Evolutionary conservation across 805 yeast species (phyloP), one percentile per base, ranked within the genome.

Genomic region (Ogataea kodamae): DNA sequence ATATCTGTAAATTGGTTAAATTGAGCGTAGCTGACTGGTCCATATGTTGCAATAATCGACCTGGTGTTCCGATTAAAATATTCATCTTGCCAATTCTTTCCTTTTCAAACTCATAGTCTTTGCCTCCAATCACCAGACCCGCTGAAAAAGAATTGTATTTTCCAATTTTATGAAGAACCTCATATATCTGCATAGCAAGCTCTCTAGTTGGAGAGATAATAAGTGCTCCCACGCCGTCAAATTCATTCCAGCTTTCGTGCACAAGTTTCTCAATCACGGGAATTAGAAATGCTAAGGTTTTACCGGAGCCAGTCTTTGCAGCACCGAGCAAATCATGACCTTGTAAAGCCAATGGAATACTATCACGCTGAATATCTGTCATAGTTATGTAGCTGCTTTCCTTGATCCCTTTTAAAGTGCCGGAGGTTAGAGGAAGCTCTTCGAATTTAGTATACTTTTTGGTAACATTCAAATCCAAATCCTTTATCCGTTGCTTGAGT

Each of bases 171-270:
- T 79, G 67, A 40, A 88, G 61, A 4, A 88, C 96, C 51, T 87
- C 95, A 50, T 88, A 88, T 16, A 81, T 88, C 61, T 88, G 97
- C 43, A 86, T 78, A 0, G 96, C 96, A 47, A 88, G 62, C 53
- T 88, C 97, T 57, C 97, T 72, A 0, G 96, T 88, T 4, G 97
- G 96, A 1, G 95, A 78, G n/a, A 88, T 77, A 15, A 88, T 76
- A 38, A 88, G 64, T 0, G 95, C 96, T 5, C 95, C 96, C 23
- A 89, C 65, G 1, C 96, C 96, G 56, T 88, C 97, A 47, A 62
- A 68, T 42, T 81, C 92, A 28, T 86, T 78, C 81, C 95, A 86
- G 34, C 71, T 70, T 48, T 79, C 78, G 41, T 78, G 71, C 39
- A 74, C 71, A 36, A 88, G 65, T 32, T 76, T 76, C 51, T 81